Evolutionary conservation across 306 rosid species (phyloP).

Genomic region (Begonia masoniana): DNA sequence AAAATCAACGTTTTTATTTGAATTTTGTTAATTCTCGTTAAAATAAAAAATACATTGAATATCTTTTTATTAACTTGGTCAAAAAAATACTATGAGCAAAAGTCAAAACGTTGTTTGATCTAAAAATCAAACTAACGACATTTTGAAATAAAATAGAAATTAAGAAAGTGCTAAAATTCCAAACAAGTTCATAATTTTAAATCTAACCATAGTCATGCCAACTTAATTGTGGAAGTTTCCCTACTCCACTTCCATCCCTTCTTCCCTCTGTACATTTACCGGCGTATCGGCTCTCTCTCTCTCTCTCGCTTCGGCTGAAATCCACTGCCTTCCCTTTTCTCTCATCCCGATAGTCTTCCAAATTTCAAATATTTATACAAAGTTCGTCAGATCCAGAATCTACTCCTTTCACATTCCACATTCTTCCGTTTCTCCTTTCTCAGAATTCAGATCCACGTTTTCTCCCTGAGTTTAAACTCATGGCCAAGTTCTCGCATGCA

Average conservation of each 20-base stretch:
- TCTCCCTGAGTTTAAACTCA: constrained; percentile 7
- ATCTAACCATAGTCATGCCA: no score
- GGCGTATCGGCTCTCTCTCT: constrained; percentile 1
- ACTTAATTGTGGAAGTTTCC: neutral
- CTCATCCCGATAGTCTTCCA: constrained; percentile 7
- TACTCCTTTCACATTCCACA: neutral
- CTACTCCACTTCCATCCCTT: neutral
- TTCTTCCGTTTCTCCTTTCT: constrained; percentile 1
- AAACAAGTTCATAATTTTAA: neutral
- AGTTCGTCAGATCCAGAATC: constrained; percentile 7
- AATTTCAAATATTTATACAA: neutral
- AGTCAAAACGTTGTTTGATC: no score
- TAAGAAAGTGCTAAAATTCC: neutral
- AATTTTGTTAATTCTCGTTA: no score
- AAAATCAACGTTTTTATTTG: no score
- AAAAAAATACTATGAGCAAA: no score
- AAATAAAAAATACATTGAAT: no score
- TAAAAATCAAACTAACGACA: no score
- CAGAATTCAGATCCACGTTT: constrained; percentile 31
- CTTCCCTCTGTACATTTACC: neutral
- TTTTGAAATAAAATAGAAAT: no score
- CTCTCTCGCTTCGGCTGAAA: constrained; percentile 14
- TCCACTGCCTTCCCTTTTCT: constrained; percentile 15
- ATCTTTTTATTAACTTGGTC: no score
- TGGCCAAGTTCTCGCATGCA: constrained; percentile 24